phyloP scores from a whole-genome alignment of 2,329 filamentous ascomycete species.

The Colletotrichum sp. region DNA sequence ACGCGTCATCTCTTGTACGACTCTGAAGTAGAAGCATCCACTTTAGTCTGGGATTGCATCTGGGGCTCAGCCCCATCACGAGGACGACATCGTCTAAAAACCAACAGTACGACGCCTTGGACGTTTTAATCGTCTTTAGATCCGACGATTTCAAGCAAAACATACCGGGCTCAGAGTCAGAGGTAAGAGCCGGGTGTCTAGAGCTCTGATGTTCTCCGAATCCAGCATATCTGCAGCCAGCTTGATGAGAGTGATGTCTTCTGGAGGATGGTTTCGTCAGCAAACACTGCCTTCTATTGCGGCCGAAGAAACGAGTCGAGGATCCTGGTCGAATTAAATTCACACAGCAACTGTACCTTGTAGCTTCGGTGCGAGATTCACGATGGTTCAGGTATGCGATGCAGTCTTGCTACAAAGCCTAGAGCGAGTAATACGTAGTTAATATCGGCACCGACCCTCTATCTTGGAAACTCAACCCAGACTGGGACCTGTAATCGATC shows the following conservation, averaged over 20 bases:
- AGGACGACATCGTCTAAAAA: not conserved
- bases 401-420: not conserved
- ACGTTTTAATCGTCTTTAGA: not conserved
- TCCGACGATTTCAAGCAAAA: not conserved
- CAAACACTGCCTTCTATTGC: not conserved
- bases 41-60: not conserved
- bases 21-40: not conserved
- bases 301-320: not conserved
- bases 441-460: not conserved
- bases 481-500: not conserved
- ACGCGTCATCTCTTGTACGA: not conserved
- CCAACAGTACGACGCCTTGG: not conserved
- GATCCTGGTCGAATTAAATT: not conserved
- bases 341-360: not conserved
- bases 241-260: not conserved
- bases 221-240: not conserved
- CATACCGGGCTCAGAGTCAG: not conserved
- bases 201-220: not conserved
- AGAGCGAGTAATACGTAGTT: not conserved
- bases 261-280: not conserved
- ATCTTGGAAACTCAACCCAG: not conserved
- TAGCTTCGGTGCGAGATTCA: not conserved
- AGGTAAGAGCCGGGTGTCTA: not conserved
- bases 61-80: not conserved
- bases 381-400: not conserved